Conservation (phyloP, 768 basidiomycete species). For the Trametes maxima region DNA sequence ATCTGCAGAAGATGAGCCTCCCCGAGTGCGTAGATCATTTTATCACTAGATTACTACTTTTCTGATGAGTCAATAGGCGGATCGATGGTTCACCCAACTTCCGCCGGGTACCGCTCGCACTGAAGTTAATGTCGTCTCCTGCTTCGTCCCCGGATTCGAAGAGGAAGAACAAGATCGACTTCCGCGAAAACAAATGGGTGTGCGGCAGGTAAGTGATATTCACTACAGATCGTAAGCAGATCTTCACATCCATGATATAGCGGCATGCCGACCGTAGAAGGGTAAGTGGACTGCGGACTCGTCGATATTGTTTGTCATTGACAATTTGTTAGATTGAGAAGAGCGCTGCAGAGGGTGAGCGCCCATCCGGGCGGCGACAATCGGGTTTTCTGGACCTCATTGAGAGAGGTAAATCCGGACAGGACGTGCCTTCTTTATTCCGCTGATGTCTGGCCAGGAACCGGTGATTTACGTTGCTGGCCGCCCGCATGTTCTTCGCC, state of each 20-base stretch:
- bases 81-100: constrained; percentile 97
- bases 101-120: constrained; percentile 67
- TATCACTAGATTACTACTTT: not conserved
- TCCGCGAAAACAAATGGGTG: constrained; percentile 60
- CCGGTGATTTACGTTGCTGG: constrained; percentile 91
- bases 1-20: constrained; percentile 94
- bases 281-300: constrained; percentile 46
- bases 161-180: constrained; percentile 35
- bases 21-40: constrained; percentile 67
- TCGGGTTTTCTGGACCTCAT: constrained; percentile 89
- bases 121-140: constrained; percentile 2
- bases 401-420: constrained; percentile 68
- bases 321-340: constrained; percentile 57
- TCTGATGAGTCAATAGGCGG: constrained; percentile 47
- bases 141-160: constrained; percentile 4
- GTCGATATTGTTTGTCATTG: not conserved
- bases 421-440: not conserved
- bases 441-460: constrained; percentile 52
- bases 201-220: constrained; percentile 66
- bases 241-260: constrained; percentile 38
- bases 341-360: constrained; percentile 76
- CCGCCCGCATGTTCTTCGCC: constrained; percentile 86
- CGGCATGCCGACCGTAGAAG: constrained; percentile 94
- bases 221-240: not conserved
- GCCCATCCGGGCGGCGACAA: constrained; percentile 79